Evolutionary conservation across 768 basidiomycete species (phyloP), one percentile per base, ranked within the genome.

Genomic region (Tricholoma sp.): DNA sequence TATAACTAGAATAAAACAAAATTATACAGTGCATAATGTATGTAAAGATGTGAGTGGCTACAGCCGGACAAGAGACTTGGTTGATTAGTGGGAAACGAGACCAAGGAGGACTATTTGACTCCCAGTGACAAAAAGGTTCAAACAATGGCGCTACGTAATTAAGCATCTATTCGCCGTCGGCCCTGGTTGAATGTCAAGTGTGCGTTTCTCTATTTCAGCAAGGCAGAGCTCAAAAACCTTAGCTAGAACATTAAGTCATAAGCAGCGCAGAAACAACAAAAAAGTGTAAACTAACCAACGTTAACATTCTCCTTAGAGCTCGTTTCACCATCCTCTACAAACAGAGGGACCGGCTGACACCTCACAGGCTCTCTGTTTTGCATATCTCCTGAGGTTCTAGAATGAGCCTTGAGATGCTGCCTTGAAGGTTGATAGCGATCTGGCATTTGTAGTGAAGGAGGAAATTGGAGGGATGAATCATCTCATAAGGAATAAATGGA

Each of bases 211-310:
- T n/a, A n/a, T n/a, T n/a, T n/a, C n/a, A n/a, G n/a, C n/a, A n/a
- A n/a, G n/a, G n/a, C 88, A 89, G 45, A 89, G 74, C 65, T 91
- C 87, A 60, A 92, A 91, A n/a, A 90, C 90, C 63, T 84, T 81
- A 63, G 73, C 87, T 90, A 51, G 33, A 45, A 57, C 47, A 45
- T 47, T 54, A 53, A 11, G 59, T 48, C 44, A 44, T 50, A 29
- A 24, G 41, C 20, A 48, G 31, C n/a, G 17, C 37, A 11, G 28
- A 47, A 24, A 55, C 29, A 52, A 57, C 47, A 31, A 37, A 41
- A 44, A 36, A 42, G 32, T 13, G 57, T 47, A 32, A 29, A 83
- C 91, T 72, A 59, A 92, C 91, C 80, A 65, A 95, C 84, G 70
- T 94, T 93, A 68, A 81, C 68, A 63, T 94, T 88, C 58, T 79